Evolutionary conservation across 768 basidiomycete genomes (phyloP), one percentile per base, ranked within the genome.

Genomic region (Panellus pusillus): DNA sequence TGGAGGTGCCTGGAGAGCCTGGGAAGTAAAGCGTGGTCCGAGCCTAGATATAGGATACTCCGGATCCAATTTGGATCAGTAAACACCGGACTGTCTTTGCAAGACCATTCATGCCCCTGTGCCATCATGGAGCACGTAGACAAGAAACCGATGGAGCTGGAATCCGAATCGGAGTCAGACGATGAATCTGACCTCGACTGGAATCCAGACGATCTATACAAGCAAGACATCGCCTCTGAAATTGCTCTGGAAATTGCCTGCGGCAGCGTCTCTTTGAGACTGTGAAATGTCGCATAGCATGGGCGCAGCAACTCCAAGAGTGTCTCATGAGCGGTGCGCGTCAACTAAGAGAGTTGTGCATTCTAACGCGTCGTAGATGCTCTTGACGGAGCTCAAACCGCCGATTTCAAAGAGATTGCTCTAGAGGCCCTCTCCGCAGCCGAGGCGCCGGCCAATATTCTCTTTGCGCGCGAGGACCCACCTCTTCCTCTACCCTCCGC

Each of bases 221-320:
- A 8, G 27, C 47, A 56, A 39, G 59, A 60, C 51, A 53, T 64
- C 27, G 50, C 41, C 19, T 24, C 61, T 4, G 77, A 81, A 57
- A 64, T 82, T 44, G 72, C 78, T 60, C 62, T 78, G 3, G 80
- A 82, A 60, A 78, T 82, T 37, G 68, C 6, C 49, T 81, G 17
- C 71, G 75, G 43, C 62, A 72, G 48, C 72, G 75, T 47, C 60
- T 81, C 28, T 67, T 69, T 15, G 63, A 70, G 45, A 74, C 74
- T 4, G 56, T 79, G 28, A 68, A 79, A 57, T 70, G 74, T 8
- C 71, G 79, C 32, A 78, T 82, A 35, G 65, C 71, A 47, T 81
- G 79, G 81, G 80, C 78, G 36, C 44, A 67, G n/a, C 41, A 71
- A 29, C 62, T 82, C 31, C 72, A 74, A 54, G 67, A 77, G 32